Base-by-base conservation (phyloP, 148 eudicot species). In the Vaccinium macrocarpon region DNA sequence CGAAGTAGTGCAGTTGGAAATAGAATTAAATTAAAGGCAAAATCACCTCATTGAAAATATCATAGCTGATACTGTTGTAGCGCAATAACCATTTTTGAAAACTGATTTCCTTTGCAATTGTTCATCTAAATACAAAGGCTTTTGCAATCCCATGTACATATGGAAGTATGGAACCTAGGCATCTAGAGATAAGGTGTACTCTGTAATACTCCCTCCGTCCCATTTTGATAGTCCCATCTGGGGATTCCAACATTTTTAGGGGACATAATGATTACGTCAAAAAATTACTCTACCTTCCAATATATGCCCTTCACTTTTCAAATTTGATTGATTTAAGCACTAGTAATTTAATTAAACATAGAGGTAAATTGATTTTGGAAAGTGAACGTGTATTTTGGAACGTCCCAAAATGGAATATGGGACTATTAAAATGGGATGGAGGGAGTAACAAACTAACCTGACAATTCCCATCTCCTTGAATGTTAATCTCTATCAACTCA, bases 401-500 rank as follows among this genome's bases (percentile, higher is more conserved):
- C 6, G 6, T 42, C 46, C 46, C 46, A 42, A 42, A 42, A 42
- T 42, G 46, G 46, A 42, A 42, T 42, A 42, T 42, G 46, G 46
- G 6, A 42, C 46, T 42, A 42, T 5, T 42, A 42, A 42, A 42
- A 42, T 42, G 46, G 46, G 46, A 42, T 6, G 46, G 46, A 42
- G 46, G 46, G 46, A 42, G 46, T 5, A 23, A 51, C 79, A 74
- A 79, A 82, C 89, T 56, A 77, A 92, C 94, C 94, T 92, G 94
- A 84, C 94, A 92, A 81, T 92, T 92, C 29, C 94, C 94, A 82
- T 92, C 94, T 81, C 94, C 94, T 78, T 85, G 85, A 86, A 92
- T 89, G 81, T 92, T 90, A 32, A 89, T 83, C 90, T 92, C 94
- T 50, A 86, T 88, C 85, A 92, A 59, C 76, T 92, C 89, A 84